phyloP scores from a whole-genome alignment of 2,329 filamentous ascomycete species.

The Diaporthe destruens region DNA sequence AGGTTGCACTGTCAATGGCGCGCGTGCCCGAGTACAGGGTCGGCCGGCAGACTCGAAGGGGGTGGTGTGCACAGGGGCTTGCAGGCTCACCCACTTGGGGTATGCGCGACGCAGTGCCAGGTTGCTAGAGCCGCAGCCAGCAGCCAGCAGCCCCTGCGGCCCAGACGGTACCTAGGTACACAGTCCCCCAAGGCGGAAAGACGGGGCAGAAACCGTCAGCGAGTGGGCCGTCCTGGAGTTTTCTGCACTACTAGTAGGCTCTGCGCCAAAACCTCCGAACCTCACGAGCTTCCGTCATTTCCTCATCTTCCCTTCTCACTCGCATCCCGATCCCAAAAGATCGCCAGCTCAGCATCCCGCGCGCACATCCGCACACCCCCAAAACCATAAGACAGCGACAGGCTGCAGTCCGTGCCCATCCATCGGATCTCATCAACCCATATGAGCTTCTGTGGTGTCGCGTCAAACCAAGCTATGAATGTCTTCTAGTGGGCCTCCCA shows the following conservation, averaged over 20 bases:
- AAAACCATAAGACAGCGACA: not conserved
- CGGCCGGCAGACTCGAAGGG: conserved; percentile 4
- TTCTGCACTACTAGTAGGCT: conserved; percentile 30
- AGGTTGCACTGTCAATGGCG: conserved; percentile 27
- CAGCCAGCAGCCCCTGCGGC: not conserved
- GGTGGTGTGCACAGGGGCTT: not conserved
- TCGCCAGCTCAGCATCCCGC: not conserved
- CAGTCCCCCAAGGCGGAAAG: conserved; percentile 15
- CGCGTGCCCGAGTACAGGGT: conserved; percentile 24
- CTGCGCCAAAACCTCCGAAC: conserved; percentile 27
- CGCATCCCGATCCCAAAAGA: conserved; percentile 3
- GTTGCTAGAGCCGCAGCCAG: conserved; percentile 23
- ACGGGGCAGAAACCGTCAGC: conserved; percentile 30
- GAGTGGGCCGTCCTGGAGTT: conserved; percentile 32
- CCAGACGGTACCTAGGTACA: not conserved
- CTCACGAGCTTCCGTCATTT: conserved; percentile 27
- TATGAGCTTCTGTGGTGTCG: conserved; percentile 34
- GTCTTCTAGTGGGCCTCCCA: conserved; percentile 42
- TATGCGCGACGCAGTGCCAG: conserved; percentile 4
- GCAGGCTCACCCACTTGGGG: not conserved
- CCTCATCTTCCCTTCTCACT: conserved; percentile 23
- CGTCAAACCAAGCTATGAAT: conserved; percentile 36
- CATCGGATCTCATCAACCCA: conserved; percentile 28
- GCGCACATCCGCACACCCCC: not conserved
- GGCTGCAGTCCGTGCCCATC: conserved; percentile 19